These are phyloP conservation scores for Hanseniaspora mollemarum DNA, from an alignment of 805 yeast species.

Conservation along the genomic window DNA sequence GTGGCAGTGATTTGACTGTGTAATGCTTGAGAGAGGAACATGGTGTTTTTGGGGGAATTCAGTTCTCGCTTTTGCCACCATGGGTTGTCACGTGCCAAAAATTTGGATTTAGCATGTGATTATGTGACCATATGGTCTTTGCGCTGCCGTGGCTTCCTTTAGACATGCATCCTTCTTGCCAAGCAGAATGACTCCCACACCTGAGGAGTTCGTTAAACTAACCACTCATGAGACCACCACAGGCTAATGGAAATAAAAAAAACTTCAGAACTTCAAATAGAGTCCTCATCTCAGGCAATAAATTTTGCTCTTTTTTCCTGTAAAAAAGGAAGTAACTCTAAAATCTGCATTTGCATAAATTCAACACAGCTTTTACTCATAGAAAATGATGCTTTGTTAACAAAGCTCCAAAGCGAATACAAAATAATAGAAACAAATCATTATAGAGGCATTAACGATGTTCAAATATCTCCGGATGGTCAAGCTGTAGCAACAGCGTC, in stretches of 20 bases:
- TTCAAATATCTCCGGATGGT: constrained; percentile 69
- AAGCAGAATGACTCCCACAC: no score
- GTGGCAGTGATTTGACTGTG: background rate
- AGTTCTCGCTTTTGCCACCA: background rate
- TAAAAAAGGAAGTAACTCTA: background rate
- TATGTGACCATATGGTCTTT: background rate
- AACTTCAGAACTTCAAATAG: background rate
- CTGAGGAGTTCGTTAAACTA: no score
- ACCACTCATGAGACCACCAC: no score
- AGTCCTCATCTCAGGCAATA: background rate
- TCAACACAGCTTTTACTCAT: background rate
- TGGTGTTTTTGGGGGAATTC: no score
- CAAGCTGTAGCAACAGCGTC: constrained; percentile 69
- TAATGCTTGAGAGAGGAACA: background rate
- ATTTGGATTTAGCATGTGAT: background rate
- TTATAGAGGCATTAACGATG: constrained; percentile 56
- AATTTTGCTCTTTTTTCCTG: constrained; percentile 4
- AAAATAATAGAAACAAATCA: constrained; percentile 40
- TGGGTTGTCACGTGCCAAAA: background rate
- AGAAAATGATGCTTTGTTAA: constrained; percentile 7
- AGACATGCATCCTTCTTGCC: no score
- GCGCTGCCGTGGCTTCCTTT: no score
- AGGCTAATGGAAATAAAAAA: constrained; percentile 3
- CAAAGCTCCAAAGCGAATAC: background rate
- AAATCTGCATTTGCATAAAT: constrained; percentile 6